These are phyloP conservation scores for Hapsidospora chrysogenum DNA, from an alignment of 495 filamentous ascomycete species.

Conservation along the genomic window DNA sequence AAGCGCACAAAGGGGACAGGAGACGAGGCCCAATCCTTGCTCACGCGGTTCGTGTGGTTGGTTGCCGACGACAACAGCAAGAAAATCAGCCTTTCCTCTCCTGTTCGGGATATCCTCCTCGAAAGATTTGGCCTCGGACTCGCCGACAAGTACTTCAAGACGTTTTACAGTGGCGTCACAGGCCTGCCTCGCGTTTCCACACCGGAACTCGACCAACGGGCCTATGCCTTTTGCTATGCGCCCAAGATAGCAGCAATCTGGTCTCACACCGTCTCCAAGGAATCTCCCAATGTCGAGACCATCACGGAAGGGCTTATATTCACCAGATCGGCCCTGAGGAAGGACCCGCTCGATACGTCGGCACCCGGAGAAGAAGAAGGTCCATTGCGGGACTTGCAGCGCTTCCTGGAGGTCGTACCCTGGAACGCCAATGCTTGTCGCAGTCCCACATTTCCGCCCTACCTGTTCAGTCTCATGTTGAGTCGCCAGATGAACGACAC, in stretches of 20 bases:
- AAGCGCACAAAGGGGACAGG: not conserved
- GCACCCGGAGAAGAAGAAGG: no score
- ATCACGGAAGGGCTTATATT: not conserved
- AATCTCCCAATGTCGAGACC: no score
- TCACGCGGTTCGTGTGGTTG: not conserved
- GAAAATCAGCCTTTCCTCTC: not conserved
- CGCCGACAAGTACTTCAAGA: not conserved
- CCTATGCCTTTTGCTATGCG: slow-evolving; percentile 1
- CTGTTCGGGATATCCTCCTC: not conserved
- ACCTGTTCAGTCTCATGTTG: slow-evolving; percentile 10
- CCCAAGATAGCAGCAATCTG: not conserved
- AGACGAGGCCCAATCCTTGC: not conserved
- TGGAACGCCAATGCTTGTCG: slow-evolving; percentile 5
- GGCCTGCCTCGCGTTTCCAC: not conserved
- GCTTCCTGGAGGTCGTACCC: no score
- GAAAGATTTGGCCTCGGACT: not conserved
- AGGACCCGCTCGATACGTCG: not conserved
- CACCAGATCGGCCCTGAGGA: no score
- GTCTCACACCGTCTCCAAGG: not conserved
- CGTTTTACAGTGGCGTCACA: slow-evolving; percentile 1
- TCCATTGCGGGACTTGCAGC: not conserved
- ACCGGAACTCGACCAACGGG: not conserved
- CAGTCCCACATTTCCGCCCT: slow-evolving; percentile 14
- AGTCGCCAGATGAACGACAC: slow-evolving; percentile 10
- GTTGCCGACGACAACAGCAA: not conserved